Evolutionary conservation across 2,329 filamentous ascomycete species (phyloP).

Genomic region (Myriosclerotinia curreyana): DNA sequence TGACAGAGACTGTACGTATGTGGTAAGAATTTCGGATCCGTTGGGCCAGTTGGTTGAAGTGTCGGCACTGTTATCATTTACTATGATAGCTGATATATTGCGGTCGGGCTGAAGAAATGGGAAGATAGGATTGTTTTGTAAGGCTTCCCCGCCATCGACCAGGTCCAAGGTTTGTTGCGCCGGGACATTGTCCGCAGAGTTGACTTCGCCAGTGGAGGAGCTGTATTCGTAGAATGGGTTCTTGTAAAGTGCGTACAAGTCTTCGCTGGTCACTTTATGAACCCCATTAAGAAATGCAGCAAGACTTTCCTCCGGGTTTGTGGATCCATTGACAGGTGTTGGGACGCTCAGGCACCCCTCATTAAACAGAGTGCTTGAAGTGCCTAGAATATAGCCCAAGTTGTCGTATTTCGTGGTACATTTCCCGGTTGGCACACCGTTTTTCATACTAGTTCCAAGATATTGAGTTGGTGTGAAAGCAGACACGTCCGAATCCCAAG

Average conservation of each 20-base stretch:
- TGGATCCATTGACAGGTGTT: constrained; percentile 25
- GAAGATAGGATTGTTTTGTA: constrained; percentile 48
- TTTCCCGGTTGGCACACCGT: constrained; percentile 45
- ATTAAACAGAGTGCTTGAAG: constrained; percentile 45
- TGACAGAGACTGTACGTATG: constrained; percentile 30
- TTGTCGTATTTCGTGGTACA: constrained; percentile 50
- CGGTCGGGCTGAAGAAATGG: constrained; percentile 46
- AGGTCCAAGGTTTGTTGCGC: constrained; percentile 41
- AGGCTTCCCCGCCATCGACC: constrained; percentile 46
- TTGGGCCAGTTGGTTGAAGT: constrained; percentile 43
- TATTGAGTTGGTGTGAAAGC: constrained; percentile 60
- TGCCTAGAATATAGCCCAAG: constrained; percentile 48
- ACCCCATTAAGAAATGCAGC: constrained; percentile 37
- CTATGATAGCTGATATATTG: constrained; percentile 44
- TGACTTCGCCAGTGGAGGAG: constrained; percentile 30
- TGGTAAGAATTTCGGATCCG: constrained; percentile 43
- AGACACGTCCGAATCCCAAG: constrained; percentile 56
- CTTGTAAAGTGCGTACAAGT: constrained; percentile 49
- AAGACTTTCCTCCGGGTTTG: constrained; percentile 29
- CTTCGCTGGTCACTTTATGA: constrained; percentile 37
- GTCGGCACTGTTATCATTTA: constrained; percentile 47
- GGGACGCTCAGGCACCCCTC: constrained; percentile 26
- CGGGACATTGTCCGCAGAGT: constrained; percentile 38
- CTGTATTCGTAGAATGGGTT: constrained; percentile 58
- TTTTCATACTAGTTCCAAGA: constrained; percentile 56